Percentiles rank a stretch among this genome's conserved stretches.
Conservation (phyloP, 2,329 filamentous ascomycete species). For the Chaetothyriales sp. region DNA sequence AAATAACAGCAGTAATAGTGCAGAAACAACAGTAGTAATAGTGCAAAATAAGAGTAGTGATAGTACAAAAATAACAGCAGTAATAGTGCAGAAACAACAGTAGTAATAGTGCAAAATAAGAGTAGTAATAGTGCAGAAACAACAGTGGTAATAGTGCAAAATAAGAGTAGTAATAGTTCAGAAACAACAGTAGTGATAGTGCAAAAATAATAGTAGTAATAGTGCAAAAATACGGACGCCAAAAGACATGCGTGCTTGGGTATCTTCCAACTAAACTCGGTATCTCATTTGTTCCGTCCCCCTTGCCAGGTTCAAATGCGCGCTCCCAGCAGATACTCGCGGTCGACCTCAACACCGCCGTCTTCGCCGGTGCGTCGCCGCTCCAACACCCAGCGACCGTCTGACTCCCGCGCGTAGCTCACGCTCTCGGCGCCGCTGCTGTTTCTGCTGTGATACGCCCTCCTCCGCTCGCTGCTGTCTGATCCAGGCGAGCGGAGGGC, state of each 20-base stretch:
- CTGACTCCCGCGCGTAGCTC: slow-evolving; percentile 23
- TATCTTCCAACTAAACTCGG: not conserved
- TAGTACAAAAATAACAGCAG: no score
- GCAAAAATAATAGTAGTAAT: no score
- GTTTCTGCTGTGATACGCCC: slow-evolving; percentile 21
- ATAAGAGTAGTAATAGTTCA: no score
- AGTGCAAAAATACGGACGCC: no score
- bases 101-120: no score
- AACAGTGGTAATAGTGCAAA: no score
- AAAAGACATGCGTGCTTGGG: not conserved
- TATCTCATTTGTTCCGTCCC: not conserved
- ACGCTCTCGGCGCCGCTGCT: slow-evolving; percentile 26
- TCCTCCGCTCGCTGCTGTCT: slow-evolving; percentile 5
- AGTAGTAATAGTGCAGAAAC: no score
- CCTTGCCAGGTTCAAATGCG: slow-evolving; percentile 15
- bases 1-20: no score
- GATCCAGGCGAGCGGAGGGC: slow-evolving; percentile 6
- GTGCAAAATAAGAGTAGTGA: no score
- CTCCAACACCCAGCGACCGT: slow-evolving; percentile 26
- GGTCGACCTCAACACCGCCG: slow-evolving; percentile 23
- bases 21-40: no score
- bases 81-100: no score
- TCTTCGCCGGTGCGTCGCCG: slow-evolving; percentile 23
- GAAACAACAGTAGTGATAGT: no score
- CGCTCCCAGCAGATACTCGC: slow-evolving; percentile 19